Base-by-base conservation (phyloP, 2,329 filamentous ascomycete genomes). In the Didymella segeticola region DNA sequence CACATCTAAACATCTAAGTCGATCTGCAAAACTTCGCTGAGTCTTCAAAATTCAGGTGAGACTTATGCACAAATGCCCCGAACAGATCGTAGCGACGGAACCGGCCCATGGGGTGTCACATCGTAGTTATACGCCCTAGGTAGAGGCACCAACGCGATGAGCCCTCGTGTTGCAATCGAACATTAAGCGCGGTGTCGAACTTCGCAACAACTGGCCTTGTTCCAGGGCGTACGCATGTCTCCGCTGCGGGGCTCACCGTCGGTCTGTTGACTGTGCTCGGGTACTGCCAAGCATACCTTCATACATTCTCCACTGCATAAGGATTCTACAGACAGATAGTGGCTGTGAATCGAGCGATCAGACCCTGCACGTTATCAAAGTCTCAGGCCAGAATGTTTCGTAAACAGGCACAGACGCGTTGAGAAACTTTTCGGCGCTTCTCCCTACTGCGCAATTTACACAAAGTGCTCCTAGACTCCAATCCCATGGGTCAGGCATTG, bases 41-140 rank as follows among this genome's bases (percentile, higher is more conserved):
- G 30, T 19, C 17, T 17, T 33, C 20, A 15, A 27, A 7, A 23
- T n/a, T 46, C 29, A 52, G 41, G 48, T 52, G 42, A 46, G 42
- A 29, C n/a, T 6, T 4, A 3, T 25, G 19, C 29, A 34, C 46
- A 48, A 26, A 33, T 41, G 14, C n/a, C 19, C 26, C 25, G 34
- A 39, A 29, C 11, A 11, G 22, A 15, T 11, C 17, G 20, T 4
- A 38, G 22, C n/a, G 33, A 19, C 22, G 23, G 11, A 11, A 10
- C n/a, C 22, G 19, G 27, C 25, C 15, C 37, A 17, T 34, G 22
- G n/a, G 19, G 17, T 15, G 19, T 11, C 8, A 14, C 17, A 12
- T 14, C 23, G 43, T 26, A 46, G 25, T 36, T 8, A 11, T 12
- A 19, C 20, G 26, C 19, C 26, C n/a, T 17, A 31, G 17, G 29